Conservation (phyloP, 2,329 filamentous ascomycete species). For the Hypoxylon sp. region DNA sequence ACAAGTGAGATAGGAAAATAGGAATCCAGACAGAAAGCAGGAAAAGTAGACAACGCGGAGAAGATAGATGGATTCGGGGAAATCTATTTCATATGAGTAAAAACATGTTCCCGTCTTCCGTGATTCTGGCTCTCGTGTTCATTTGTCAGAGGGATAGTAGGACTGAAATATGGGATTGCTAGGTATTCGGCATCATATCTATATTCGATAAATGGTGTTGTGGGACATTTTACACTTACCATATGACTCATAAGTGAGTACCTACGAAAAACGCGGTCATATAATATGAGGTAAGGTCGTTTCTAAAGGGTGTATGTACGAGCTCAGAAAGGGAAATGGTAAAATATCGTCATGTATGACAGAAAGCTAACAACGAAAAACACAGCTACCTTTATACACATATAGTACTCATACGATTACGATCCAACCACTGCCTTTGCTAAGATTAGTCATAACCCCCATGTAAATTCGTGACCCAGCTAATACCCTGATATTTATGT, state of each 20-base stretch:
- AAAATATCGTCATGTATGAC: neutral
- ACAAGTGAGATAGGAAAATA: neutral
- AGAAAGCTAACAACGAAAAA: neutral
- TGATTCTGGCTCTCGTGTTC: no score
- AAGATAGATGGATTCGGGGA: slow-evolving; percentile 17
- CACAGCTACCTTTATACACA: no score
- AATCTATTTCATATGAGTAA: slow-evolving; percentile 19
- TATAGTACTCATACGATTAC: neutral
- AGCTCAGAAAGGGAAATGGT: neutral
- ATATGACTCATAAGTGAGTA: no score
- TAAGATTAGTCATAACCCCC: neutral
- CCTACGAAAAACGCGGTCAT: no score
- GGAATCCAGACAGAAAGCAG: neutral
- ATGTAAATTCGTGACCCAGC: neutral
- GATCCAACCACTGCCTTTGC: neutral
- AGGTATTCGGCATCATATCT: no score
- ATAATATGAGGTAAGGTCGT: no score
- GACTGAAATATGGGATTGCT: no score
- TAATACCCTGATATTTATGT: neutral
- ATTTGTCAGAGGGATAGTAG: no score
- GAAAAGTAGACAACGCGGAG: neutral
- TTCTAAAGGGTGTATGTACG: neutral
- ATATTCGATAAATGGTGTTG: no score
- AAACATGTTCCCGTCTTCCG: neutral
- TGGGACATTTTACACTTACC: no score